Base-by-base conservation (phyloP, 176 grass and related monocot genomes). In the Oryza officinalis region DNA sequence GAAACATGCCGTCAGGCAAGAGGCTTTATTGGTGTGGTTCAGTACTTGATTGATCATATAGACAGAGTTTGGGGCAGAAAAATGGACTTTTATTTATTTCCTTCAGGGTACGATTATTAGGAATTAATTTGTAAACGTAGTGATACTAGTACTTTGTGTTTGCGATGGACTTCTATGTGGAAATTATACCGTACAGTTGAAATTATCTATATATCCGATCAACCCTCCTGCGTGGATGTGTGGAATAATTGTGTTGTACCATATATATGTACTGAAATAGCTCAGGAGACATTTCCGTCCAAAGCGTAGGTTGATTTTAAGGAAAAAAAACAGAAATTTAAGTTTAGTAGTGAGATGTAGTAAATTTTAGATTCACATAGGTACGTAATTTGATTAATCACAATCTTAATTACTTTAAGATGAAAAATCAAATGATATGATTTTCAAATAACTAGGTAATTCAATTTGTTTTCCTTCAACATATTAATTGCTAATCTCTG, bases 41-140 rank as follows among this genome's bases (percentile, higher is more conserved):
- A 6, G 67, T 80, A 86, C 41, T 67, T 67, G 60, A 67, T 30
- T 44, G 41, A 80, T 35, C 33, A 35, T 30, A 1, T 60, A 75
- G 41, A 50, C 14, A 4, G 15, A 57, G 20, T n/a, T 22, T 31
- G 61, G 2, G 2, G 77, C 17, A 80, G 67, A 38, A 33, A 2
- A 50, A 12, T 13, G 1, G 40, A 35, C 27, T 47, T 13, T 0
- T 37, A 38, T 38, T 38, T 38, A 41, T 17, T 27, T 63, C 37
- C 31, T 28, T 30, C 18, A n/a, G 47, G 47, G 52, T 57, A 57
- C 20, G 17, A n/a, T n/a, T 52, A 52, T 52, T 54, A 54, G 18
- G 20, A 0, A 54, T 20, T 18, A 6, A 54, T 54, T 20, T 20
- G 7, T 3, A 54, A 20, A 20, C 18, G 49, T 54, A 20, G 17